These are phyloP conservation scores for Quercus dentata DNA, from an alignment of 306 rosid species.

Conservation along the genomic window DNA sequence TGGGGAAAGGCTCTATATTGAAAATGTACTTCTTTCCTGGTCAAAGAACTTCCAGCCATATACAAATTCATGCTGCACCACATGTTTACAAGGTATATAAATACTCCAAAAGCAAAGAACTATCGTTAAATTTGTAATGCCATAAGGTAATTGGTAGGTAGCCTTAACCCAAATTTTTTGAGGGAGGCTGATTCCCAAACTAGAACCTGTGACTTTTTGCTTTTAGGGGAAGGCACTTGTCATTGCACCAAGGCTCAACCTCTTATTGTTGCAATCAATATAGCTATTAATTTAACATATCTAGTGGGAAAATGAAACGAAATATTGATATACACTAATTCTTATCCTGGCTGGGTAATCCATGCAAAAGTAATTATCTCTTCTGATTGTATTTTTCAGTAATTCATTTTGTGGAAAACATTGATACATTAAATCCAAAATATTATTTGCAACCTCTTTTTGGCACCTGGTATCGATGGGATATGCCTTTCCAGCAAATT, in stretches of 20 bases:
- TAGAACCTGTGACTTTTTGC: too few relatives aligned
- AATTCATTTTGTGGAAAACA: too few relatives aligned
- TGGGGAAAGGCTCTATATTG: conserved; percentile 89
- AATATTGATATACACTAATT: not conserved
- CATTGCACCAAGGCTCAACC: too few relatives aligned
- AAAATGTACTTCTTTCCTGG: conserved; percentile 96
- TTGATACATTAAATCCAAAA: not conserved
- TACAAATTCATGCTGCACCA: conserved; percentile 78
- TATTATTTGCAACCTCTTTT: not conserved
- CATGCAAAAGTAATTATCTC: not conserved
- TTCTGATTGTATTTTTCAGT: too few relatives aligned
- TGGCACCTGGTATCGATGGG: not conserved
- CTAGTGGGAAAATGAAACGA: not conserved
- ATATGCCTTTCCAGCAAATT: not conserved
- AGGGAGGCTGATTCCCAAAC: too few relatives aligned
- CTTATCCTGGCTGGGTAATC: not conserved
- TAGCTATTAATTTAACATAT: not conserved
- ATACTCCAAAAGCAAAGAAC: conserved; percentile 25
- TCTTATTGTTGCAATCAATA: too few relatives aligned
- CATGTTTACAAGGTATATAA: conserved; percentile 71
- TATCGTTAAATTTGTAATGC: conserved; percentile 36
- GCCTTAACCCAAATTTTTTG: too few relatives aligned
- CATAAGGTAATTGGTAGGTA: conserved; percentile 21
- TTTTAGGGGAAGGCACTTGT: too few relatives aligned
- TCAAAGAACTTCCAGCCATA: conserved; percentile 79